Evolutionary conservation across 176 grass and related monocot species (phyloP).

Genomic region (Oryza glumipatula): DNA sequence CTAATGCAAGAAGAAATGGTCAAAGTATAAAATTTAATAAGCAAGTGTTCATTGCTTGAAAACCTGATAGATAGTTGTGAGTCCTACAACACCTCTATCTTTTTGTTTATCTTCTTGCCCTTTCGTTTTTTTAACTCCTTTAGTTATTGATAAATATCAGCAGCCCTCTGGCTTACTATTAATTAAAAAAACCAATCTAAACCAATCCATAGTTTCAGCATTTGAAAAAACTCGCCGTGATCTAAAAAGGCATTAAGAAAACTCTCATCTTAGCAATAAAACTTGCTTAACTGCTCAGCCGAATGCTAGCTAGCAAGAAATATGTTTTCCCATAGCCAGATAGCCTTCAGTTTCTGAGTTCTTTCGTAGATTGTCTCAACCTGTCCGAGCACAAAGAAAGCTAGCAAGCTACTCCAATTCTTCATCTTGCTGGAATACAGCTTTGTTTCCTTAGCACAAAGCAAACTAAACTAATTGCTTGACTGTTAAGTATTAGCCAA

Average conservation of each 20-base stretch:
- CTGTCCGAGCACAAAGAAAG: neutral
- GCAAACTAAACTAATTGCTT: neutral
- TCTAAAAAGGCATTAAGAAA: neutral
- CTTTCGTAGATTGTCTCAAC: neutral
- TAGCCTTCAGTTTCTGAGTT: neutral
- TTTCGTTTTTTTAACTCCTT: neutral
- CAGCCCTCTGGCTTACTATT: neutral
- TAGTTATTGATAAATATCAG: neutral
- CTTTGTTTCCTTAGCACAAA: neutral
- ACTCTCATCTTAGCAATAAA: neutral
- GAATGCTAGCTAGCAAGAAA: neutral
- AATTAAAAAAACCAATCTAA: neutral
- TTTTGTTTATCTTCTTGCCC: neutral
- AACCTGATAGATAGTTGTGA: neutral
- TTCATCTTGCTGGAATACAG: neutral
- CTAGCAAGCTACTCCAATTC: neutral
- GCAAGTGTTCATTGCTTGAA: neutral
- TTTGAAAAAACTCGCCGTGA: neutral
- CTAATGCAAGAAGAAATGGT: no score
- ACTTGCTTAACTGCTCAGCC: neutral
- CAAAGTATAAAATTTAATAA: no score
- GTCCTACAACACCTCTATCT: neutral
- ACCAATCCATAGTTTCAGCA: neutral
- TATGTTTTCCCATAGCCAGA: neutral
- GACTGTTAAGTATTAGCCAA: neutral